phyloP scores from a whole-genome alignment of 1,284 basidiomycete species.

The Melampsora larici-populina region DNA sequence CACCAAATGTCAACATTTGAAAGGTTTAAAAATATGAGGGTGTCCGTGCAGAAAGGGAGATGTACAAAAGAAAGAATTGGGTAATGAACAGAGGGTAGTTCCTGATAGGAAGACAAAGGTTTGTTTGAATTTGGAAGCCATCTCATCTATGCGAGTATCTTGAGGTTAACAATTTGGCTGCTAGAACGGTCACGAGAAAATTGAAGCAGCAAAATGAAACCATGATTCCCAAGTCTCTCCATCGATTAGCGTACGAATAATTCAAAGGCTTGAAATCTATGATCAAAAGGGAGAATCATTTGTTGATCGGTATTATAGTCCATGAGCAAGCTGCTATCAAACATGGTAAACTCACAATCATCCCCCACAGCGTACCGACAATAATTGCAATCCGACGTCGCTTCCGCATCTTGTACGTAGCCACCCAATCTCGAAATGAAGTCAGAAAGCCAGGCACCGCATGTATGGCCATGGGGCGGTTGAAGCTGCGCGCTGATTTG shows the following conservation, averaged over 20 bases:
- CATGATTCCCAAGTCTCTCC: conserved; percentile 41
- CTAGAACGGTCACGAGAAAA: conserved; percentile 25
- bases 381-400: conserved; percentile 65
- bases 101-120: too few species aligned
- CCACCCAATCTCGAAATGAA: conserved; percentile 56
- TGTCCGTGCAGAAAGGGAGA: too few species aligned
- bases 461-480: conserved; percentile 73
- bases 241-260: conserved; percentile 27
- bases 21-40: too few species aligned
- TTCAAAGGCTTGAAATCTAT: conserved; percentile 17
- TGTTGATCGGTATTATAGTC: too few species aligned
- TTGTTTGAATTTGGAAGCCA: not conserved
- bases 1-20: too few species aligned
- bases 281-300: not conserved
- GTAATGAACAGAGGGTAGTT: too few species aligned
- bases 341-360: not conserved
- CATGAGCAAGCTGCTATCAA: too few species aligned
- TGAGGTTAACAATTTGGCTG: conserved; percentile 22
- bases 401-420: conserved; percentile 71
- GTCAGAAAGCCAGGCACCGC: conserved; percentile 65
- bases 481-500: conserved; percentile 63
- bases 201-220: conserved; percentile 25
- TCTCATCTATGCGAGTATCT: conserved; percentile 35
- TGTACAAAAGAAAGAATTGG: too few species aligned
- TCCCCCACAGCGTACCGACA: conserved; percentile 59